A percentile compares a stretch with the other conserved stretches of the same genome.
Conservation (phyloP, 495 filamentous ascomycete species). For the Penicillium odoratum region DNA sequence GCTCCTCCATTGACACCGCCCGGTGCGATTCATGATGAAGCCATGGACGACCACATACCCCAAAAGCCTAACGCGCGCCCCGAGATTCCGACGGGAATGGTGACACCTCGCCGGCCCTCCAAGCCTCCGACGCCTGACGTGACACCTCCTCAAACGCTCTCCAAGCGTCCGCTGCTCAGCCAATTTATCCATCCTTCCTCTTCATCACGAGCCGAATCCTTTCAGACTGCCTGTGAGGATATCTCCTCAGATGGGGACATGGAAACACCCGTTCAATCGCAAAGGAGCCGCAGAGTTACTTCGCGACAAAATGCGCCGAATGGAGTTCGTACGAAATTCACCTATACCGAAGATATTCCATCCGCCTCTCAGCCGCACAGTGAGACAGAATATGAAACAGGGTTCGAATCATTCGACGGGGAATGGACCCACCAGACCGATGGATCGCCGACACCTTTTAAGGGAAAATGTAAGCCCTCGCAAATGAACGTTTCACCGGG, state of each 20-base stretch:
- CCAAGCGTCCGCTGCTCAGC: slow-evolving; percentile 44
- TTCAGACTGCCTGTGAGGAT: slow-evolving; percentile 68
- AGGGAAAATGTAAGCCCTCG: slow-evolving; percentile 17
- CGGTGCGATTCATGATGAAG: slow-evolving; percentile 26
- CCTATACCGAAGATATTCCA: slow-evolving; percentile 13
- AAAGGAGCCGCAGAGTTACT: slow-evolving; percentile 27
- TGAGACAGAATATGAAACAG: slow-evolving; percentile 25
- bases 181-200: slow-evolving; percentile 35
- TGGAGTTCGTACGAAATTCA: slow-evolving; percentile 10
- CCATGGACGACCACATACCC: slow-evolving; percentile 23
- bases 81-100: slow-evolving; percentile 30
- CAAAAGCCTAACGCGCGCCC: slow-evolving; percentile 27
- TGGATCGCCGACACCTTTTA: slow-evolving; percentile 21
- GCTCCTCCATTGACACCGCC: slow-evolving; percentile 45
- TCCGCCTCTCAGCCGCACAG: slow-evolving; percentile 17
- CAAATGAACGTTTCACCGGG: slow-evolving; percentile 2
- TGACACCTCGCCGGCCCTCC: slow-evolving; percentile 61
- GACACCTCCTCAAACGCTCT: slow-evolving; percentile 60
- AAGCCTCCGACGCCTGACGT: slow-evolving; percentile 74
- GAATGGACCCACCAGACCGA: slow-evolving; percentile 21
- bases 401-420: slow-evolving; percentile 30
- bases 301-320: slow-evolving; percentile 18
- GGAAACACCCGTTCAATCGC: slow-evolving; percentile 46
- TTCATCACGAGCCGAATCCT: slow-evolving; percentile 66
- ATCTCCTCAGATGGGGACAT: slow-evolving; percentile 64